Evolutionary conservation across 2,329 filamentous ascomycete species (phyloP).

Genomic region (Cladophialophora chaetospira): DNA sequence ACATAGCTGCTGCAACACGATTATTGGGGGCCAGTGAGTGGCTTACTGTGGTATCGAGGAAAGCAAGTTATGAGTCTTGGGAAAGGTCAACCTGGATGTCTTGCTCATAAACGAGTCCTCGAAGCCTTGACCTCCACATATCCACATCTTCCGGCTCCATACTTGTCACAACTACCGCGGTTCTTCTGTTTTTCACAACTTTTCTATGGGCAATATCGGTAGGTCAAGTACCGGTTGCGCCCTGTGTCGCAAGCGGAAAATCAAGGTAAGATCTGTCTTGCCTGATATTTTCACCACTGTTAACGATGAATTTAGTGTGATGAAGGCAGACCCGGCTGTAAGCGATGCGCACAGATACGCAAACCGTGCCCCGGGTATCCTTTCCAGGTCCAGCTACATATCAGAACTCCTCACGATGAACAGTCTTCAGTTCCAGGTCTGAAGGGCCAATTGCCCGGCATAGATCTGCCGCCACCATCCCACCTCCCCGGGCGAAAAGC

Average conservation of each 20-base stretch:
- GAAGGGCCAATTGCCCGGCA: background rate
- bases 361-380: constrained; percentile 32
- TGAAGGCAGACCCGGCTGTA: constrained; percentile 29
- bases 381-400: constrained; percentile 29
- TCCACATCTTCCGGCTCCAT: background rate
- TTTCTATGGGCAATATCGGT: constrained; percentile 30
- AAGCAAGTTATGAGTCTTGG: constrained; percentile 6
- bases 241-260: constrained; percentile 27
- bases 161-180: background rate
- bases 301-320: constrained; percentile 26
- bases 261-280: constrained; percentile 19
- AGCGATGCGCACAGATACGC: constrained; percentile 28
- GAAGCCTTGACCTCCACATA: background rate
- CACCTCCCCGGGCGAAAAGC: background rate
- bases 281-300: background rate
- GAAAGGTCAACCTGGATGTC: background rate
- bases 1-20: background rate
- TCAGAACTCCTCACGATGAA: constrained; percentile 13
- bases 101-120: background rate
- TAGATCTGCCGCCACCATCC: constrained; percentile 3
- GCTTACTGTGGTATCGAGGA: background rate
- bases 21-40: constrained; percentile 3
- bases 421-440: background rate
- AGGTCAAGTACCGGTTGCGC: constrained; percentile 32
- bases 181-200: background rate